Evolutionary conservation across 768 basidiomycete species (phyloP), one percentile per base, ranked within the genome.

Genomic region (Pulveroboletus frians): DNA sequence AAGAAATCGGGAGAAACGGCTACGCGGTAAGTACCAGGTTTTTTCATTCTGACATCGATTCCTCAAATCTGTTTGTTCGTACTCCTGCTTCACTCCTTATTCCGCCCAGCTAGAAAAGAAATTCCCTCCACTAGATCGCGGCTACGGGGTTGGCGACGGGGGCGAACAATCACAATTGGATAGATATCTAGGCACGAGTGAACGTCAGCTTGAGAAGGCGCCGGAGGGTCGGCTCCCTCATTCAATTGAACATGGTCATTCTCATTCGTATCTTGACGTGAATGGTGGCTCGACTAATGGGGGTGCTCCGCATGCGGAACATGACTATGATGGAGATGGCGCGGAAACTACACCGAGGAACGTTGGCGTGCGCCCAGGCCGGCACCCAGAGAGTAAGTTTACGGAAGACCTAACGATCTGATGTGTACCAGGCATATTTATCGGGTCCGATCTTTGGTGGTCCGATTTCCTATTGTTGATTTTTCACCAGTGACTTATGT

Each of bases 181-280:
- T 13, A 51, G 30, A 54, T 74, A 39, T 62, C 71, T 76, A 36
- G 69, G 73, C 42, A 70, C 75, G 20, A 84, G 79, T 59, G 73
- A 76, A 57, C 78, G 87, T 39, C 82, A 79, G 60, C 76, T 80
- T 67, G 88, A 86, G 63, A 87, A 88, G 68, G 83, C 85, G 9
- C 83, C 85, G 0, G 84, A 83, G 59, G 79, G 78, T 6, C 73
- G 74, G 17, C 37, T 53, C 9, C 75, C 73, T 10, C 75, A 69
- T 49, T 31, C 46, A 7, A 18, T 15, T 34, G 49, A 41, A 23
- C 46, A 20, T 4, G 21, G 18, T 35, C 48, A 27, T 26, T 43
- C 46, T 35, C 48, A 27, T 26, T 43, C 46, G 4, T 46, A 53
- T 27, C 17, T 37, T 11, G 17, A 18, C 15, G 50, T 50, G 40